Evolutionary conservation across 805 yeast species (phyloP), one percentile per base, ranked within the genome.

Genomic region (Cephaloascus fragrans): DNA sequence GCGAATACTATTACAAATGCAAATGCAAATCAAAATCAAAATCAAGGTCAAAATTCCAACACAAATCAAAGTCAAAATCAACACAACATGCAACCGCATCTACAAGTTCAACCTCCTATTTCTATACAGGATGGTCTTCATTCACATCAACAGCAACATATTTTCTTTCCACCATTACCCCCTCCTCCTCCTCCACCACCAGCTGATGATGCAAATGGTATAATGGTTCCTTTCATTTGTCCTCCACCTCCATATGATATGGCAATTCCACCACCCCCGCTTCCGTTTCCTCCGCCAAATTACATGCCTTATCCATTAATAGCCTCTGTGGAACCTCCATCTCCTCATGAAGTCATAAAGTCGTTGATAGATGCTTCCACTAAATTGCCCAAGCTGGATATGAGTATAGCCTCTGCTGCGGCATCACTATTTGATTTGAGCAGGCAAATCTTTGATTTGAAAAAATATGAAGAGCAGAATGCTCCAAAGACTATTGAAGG

Each of bases 341-440:
- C 55, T 2, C 71, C 72, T 1, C 43, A 37, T 14, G 68, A 63
- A 17, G 66, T 64, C 9, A 63, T 66, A 41, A 44, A 46, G 3
- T 50, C 55, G 19, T 59, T 64, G 39, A 42, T 64, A 17, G 61
- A 57, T 15, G 72, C 71, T 3, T 56, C 53, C 46, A 52, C 56
- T 31, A 39, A 53, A 18, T 48, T 65, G 18, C 71, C 71, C 2
- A 46, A 69, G 32, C 56, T 57, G 12, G 70, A 66, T 39, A 66
- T 66, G 72, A 69, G 64, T 14, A 54, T 64, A 4, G 72, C 72
- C 14, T 62, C 69, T 44, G 72, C 72, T 6, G 71, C 72, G 0
- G 71, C 70, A 5, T 59, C 69, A 19, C 54, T 66, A 31, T 53
- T 48, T 41, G 72, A 66, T 33, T 48, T 66, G 40, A 53, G 48